Evolutionary conservation across 345 rosid genomes (phyloP), one percentile per base, ranked within the genome.

Genomic region (Laguncularia racemosa): DNA sequence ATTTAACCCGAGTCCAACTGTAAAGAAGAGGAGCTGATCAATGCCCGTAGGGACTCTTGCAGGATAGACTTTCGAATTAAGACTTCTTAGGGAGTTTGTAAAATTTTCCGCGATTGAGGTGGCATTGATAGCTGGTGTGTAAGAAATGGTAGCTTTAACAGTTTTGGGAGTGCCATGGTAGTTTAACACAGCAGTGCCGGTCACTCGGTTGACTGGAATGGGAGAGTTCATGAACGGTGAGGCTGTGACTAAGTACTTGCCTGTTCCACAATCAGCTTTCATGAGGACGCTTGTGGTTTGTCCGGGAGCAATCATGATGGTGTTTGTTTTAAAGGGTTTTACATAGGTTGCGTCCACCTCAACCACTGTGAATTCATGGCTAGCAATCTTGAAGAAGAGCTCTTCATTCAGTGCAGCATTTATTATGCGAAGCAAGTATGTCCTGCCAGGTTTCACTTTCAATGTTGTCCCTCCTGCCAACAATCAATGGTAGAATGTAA

Each of bases 321-420:
- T 71, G 55, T 88, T 85, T 5, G 82, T 88, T 52, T 64, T 73
- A 70, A 91, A 84, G 12, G 96, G 89, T 58, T 91, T 91, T 3
- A 80, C 81, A 48, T 91, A 88, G 0, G 74, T 18, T 45, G 96
- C 96, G 45, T 91, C 98, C 6, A 89, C 96, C 56, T 91, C 98
- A 1, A 91, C 90, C 11, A 91, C 83, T 4, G 85, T 88, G 76
- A 91, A 79, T 33, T 78, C 69, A 65, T 91, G 98, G 53, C 87
- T 78, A 16, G 96, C 98, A 43, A 91, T 73, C 52, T 84, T 84
- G 65, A 91, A 84, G 71, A 91, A 88, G 64, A 88, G 86, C 38
- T 91, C 95, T 60, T 86, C 95, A 73, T 91, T 88, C 33, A 91
- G 76, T 56, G 91, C 98, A 23, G 98, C 93, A 40, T 84, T 89